Evolutionary conservation across 768 basidiomycete species (phyloP), one percentile per base, ranked within the genome.

Genomic region (Sporobolomyces pararoseus): DNA sequence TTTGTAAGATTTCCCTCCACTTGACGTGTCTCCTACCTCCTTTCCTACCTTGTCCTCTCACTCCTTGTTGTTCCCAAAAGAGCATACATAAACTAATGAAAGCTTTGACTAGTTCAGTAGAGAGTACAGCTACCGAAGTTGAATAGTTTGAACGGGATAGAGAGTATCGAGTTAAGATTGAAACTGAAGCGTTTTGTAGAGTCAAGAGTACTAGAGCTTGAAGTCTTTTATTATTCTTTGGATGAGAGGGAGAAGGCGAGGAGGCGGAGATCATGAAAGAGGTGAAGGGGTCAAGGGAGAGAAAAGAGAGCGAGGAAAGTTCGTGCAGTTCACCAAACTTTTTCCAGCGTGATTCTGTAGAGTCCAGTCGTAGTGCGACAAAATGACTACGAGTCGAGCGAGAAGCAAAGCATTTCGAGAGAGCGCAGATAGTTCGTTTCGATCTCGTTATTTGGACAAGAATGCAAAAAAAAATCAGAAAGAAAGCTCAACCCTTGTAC

Each of bases 141-240:
- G 90, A 91, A 80, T 96, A 97, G n/a, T 25, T 29, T 23, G 47
- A 3, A 2, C 35, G 4, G 7, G 91, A 88, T 72, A 92, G 88
- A 35, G 92, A 94, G 80, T 92, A 89, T 81, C 94, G 91, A 90
- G 96, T 96, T 79, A 96, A 88, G 78, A 96, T 85, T 47, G 91
- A 89, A 68, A 97, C 79, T 66, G 86, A 82, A 23, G 93, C 92
- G 80, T 96, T 96, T 82, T 97, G 93, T 16, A 97, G 91, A 35
- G 92, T 91, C 4, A 92, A 93, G 79, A 94, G 90, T 32, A 94
- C 84, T 60, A 98, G 84, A 66, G 94, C 94, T 73, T 94, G 83
- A n/a, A n/a, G n/a, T n/a, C 23, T 37, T 32, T 9, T 3, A 35
- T 10, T n/a, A 29, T 27, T 32, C 27, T 29, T 9, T 21, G 16